Conservation (phyloP, 768 basidiomycete species). For the Imleria badia region DNA sequence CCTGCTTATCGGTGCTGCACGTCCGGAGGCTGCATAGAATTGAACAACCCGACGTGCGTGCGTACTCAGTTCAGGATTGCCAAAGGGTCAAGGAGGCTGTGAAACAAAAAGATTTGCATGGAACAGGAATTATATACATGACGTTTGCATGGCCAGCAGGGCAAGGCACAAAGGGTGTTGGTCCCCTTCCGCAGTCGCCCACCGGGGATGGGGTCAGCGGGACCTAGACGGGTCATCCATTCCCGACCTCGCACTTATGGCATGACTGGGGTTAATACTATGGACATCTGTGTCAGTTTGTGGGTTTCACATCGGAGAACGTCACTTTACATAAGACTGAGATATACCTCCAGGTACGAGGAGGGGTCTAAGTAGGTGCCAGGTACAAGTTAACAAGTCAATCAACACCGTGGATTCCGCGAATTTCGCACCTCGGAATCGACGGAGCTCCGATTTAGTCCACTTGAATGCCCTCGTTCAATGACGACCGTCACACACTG, state of each 20-base stretch:
- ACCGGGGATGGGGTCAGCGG: background rate
- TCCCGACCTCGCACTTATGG: background rate
- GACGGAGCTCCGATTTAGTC: too few species aligned
- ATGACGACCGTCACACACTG: too few species aligned
- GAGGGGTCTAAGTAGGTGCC: too few species aligned
- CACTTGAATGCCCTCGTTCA: too few species aligned
- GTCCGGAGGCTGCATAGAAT: background rate
- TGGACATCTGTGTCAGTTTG: background rate
- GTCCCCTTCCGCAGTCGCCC: background rate
- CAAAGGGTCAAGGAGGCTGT: background rate
- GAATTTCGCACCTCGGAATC: too few species aligned
- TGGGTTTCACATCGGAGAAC: background rate
- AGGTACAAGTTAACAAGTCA: too few species aligned
- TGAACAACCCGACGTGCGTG: background rate
- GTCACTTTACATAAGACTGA: background rate
- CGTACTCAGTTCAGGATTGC: background rate
- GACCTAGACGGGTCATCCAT: background rate
- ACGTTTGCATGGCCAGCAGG: background rate
- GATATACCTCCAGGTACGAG: too few species aligned
- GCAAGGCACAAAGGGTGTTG: background rate
- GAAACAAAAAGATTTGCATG: background rate
- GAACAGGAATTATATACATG: background rate
- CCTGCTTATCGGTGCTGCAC: background rate
- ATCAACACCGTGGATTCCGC: too few species aligned
- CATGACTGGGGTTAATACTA: background rate